phyloP scores from a whole-genome alignment of 2,329 filamentous ascomycete genomes.

The Chrysoporthe cubensis region DNA sequence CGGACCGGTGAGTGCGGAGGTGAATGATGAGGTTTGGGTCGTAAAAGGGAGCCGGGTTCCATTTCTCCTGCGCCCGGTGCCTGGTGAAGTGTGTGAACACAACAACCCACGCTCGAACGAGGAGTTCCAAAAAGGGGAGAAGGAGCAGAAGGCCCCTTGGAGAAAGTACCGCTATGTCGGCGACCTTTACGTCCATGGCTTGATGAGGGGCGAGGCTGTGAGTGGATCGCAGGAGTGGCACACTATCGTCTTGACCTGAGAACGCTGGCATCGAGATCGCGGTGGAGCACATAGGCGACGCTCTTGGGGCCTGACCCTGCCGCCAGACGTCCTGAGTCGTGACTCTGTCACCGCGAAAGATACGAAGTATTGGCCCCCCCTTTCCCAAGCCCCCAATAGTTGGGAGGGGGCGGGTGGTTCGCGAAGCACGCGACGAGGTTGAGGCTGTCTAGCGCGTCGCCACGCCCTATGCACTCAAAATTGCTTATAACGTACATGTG shows the following conservation, averaged over 20 bases:
- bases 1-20: not conserved
- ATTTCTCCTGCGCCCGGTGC: not conserved
- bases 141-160: not conserved
- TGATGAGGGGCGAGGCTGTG: conserved; percentile 3
- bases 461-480: no score
- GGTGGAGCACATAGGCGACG: not conserved
- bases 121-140: not conserved
- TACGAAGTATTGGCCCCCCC: no score
- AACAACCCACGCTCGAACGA: not conserved
- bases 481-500: no score
- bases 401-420: no score
- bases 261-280: not conserved
- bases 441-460: no score
- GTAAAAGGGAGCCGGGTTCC: not conserved
- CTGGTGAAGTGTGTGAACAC: no score
- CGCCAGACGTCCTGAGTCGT: not conserved
- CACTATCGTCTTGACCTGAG: not conserved
- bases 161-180: not conserved
- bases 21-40: not conserved
- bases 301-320: no score
- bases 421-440: no score
- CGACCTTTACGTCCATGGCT: not conserved
- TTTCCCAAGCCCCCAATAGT: no score
- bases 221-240: not conserved
- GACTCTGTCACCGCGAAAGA: no score